phyloP scores from a whole-genome alignment of 2,329 filamentous ascomycete genomes.

The Nectriaceae sp. region DNA sequence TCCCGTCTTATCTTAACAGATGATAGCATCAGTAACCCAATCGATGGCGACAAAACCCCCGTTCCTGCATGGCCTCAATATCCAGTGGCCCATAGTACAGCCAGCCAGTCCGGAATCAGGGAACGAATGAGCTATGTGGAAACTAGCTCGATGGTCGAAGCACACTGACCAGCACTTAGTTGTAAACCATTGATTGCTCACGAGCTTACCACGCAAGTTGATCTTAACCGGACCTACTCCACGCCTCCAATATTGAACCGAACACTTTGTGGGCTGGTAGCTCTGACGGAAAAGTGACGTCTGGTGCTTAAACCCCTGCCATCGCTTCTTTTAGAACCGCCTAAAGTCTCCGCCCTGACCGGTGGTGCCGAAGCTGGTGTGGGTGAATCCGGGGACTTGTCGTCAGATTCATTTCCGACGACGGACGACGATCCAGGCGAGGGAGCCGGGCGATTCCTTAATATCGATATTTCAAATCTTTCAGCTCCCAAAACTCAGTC shows the following conservation, averaged over 20 bases:
- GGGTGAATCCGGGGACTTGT: neutral
- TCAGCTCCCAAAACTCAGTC: no score
- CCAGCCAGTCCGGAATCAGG: no score
- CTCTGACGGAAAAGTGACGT: neutral
- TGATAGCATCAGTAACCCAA: neutral
- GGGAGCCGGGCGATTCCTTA: no score
- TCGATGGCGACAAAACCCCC: neutral
- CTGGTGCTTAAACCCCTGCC: neutral
- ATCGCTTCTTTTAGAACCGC: neutral
- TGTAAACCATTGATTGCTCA: neutral
- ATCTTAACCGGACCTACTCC: neutral
- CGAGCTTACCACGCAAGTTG: neutral
- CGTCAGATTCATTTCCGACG: slow-evolving; percentile 1
- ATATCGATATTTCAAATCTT: no score
- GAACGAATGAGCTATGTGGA: neutral
- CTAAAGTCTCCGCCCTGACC: neutral
- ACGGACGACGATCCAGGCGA: neutral
- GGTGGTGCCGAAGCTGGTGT: neutral
- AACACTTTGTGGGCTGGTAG: neutral
- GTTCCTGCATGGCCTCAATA: neutral
- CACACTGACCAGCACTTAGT: neutral
- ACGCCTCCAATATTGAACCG: neutral
- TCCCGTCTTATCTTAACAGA: neutral
- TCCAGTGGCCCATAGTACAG: no score
- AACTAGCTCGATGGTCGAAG: neutral